A percentile compares a stretch with the other conserved stretches of the same genome.
Conservation (phyloP, 176 grass and related monocot genomes). For the Musa itinerans region DNA sequence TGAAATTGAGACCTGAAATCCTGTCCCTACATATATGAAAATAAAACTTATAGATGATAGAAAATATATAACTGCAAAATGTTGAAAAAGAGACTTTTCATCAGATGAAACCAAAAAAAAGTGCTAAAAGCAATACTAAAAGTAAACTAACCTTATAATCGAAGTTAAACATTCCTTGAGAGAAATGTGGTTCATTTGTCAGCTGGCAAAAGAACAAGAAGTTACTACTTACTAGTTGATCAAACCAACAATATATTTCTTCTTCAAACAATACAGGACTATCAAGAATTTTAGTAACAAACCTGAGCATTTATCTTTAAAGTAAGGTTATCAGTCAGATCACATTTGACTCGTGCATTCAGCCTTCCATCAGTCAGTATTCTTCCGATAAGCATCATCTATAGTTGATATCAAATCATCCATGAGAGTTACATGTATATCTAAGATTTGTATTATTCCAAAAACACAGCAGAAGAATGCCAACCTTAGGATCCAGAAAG, state of each 20-base stretch:
- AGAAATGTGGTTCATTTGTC: constrained; percentile 90
- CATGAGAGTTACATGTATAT: neutral
- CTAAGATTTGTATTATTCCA: neutral
- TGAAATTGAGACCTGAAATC: constrained; percentile 89
- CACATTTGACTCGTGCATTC: constrained; percentile 95
- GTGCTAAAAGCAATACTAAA: neutral
- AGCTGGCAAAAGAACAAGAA: constrained; percentile 43
- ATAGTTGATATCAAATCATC: constrained; percentile 6
- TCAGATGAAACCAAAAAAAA: neutral
- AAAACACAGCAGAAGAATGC: neutral
- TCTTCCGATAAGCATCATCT: constrained; percentile 96
- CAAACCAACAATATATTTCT: neutral
- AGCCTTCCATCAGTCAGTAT: constrained; percentile 88
- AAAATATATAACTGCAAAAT: neutral
- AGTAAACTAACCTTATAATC: constrained; percentile 79
- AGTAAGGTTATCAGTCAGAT: constrained; percentile 72
- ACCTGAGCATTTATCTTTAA: constrained; percentile 98
- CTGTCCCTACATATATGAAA: constrained; percentile 44
- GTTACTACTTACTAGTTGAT: neutral
- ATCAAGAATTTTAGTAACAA: constrained; percentile 14
- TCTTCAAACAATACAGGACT: neutral
- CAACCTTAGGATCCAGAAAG: constrained; percentile 95
- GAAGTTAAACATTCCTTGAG: constrained; percentile 99
- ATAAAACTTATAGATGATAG: neutral
- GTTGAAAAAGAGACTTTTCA: neutral